Evolutionary conservation across 2,329 filamentous ascomycete genomes (phyloP), one percentile per base, ranked within the genome.

Genomic region (Golovinomyces cichoracearum): DNA sequence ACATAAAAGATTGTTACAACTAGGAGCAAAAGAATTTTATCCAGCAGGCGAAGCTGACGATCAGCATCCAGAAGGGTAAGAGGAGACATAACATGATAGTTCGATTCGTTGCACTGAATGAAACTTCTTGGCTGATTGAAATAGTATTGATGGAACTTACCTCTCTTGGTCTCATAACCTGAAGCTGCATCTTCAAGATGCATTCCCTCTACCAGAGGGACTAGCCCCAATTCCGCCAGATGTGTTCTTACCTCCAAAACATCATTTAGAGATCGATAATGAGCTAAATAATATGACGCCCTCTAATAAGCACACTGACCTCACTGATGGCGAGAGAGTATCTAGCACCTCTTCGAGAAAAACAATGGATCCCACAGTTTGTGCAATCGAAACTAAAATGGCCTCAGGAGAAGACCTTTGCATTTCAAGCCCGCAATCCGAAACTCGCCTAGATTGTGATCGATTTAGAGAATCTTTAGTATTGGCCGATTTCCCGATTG

Each of bases 41-140:
- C 74, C 79, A 37, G 69, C 78, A 33, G 90, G 83, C 12, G 90
- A 98, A 63, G 85, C 80, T 21, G 90, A 98, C 60, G 86, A 94
- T 57, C 83, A 92, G 60, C 85, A 94, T 66, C 76, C 83, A 23
- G 86, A 95, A 64, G 86, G 88, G 78, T 90, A 66, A 55, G 72
- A 66, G n/a, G n/a, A 15, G n/a, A 15, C 7, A 48, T 12, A 45
- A 45, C 23, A 9, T 35, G n/a, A 47, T 47, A 17, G 29, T n/a
- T 47, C 21, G 13, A 2, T 4, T 27, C 10, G 12, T 26, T 35
- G 15, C 13, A 12, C 25, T 35, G n/a, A 33, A 12, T 33, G 29
- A 12, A 33, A 12, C n/a, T 33, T 33, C n/a, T 15, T 33, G 29
- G 10, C n/a, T 2, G n/a, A 12, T 15, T 33, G 29, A 3, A 33